Conservation (phyloP, 2,329 filamentous ascomycete genomes). For the Exserohilum rostratum region DNA sequence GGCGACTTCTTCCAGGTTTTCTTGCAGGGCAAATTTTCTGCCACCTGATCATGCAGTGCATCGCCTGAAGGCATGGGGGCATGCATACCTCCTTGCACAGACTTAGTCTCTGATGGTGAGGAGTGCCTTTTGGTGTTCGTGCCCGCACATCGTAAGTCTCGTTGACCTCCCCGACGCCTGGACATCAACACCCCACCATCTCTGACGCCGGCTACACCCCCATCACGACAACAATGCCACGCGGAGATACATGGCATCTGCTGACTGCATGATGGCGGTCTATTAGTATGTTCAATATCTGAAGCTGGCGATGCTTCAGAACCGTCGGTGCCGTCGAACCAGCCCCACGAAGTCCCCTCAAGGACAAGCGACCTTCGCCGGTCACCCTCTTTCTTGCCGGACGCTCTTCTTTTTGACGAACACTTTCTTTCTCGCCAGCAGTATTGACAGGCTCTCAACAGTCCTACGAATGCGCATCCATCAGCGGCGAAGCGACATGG, state of each 20-base stretch:
- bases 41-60: not conserved
- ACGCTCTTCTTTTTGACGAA: too few species aligned
- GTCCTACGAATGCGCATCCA: not conserved
- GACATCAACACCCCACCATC: not conserved
- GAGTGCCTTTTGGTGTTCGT: not conserved
- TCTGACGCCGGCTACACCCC: not conserved
- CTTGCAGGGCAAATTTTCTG: not conserved
- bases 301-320: not conserved
- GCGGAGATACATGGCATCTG: not conserved
- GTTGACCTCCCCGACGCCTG: constrained; percentile 1
- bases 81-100: not conserved
- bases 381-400: too few species aligned
- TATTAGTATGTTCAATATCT: not conserved
- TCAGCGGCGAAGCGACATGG: not conserved
- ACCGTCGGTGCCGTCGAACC: not conserved
- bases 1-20: not conserved
- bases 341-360: not conserved
- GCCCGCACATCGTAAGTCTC: constrained; percentile 3
- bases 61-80: not conserved
- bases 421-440: not conserved
- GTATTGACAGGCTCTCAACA: not conserved
- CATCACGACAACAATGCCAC: not conserved
- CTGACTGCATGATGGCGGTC: not conserved
- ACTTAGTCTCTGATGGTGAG: not conserved
- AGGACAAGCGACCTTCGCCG: not conserved